Base-by-base conservation (phyloP, 2,329 filamentous ascomycete species). In the Sclerotinia nivalis region DNA sequence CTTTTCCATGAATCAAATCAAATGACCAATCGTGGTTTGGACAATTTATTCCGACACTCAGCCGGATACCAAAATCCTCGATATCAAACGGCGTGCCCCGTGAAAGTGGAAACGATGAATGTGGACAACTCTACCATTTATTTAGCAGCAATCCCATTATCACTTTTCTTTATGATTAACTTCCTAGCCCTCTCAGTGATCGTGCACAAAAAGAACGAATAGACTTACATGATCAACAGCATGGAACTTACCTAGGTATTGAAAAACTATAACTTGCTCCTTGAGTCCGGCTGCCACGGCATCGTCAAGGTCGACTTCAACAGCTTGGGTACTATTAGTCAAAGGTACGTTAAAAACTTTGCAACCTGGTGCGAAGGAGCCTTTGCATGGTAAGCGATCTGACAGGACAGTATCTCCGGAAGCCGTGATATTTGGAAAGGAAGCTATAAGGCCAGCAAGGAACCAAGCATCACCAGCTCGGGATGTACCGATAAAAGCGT, bases 1-100 rank as follows among this genome's bases (percentile, higher is more conserved):
- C 84, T 74, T 82, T 81, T 0, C 90, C 90, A 0, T 89, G 86
- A 66, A 87, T 86, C 2, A 92, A 74, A 76, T 92, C 90, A 78
- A 92, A 92, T 0, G 88, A 89, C 90, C 90, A 92, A 6, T 83
- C 86, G 72, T 92, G 89, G 72, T 91, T 91, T 0, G 89, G 88
- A 77, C 90, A 92, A 0, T 83, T 85, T 4, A 92, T 80, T 0
- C 89, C 90, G 0, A 87, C 84, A 68, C 87, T 89, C 9, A 90
- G 77, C 6, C 84, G 82, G 2, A 90, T 80, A 0, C 90, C 89
- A 76, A 91, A 92, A 71, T 92, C 90, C 73, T 92, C 90, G 74
- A 92, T 91, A 68, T 92, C 90, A 70, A 91, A 91, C 0, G 88
- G 82, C 0, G 80, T 84, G 0, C 87, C 89, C 56, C 86, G 83